A percentile compares a stretch with the other conserved stretches of the same genome.
Evolutionary conservation across 2,329 filamentous ascomycete species (phyloP).

Genomic region (Fusarium xylarioides): DNA sequence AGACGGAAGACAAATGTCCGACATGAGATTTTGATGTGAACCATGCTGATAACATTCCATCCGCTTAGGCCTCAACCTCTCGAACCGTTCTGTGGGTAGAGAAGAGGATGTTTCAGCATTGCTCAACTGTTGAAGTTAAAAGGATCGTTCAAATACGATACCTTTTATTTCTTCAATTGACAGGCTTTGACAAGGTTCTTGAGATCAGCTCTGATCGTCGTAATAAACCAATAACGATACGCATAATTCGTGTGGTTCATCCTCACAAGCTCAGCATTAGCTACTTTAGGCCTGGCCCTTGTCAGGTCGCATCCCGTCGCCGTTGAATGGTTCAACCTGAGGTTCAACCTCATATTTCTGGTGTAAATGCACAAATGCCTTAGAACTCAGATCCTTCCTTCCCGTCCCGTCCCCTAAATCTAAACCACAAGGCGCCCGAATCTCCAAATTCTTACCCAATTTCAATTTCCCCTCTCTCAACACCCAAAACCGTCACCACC

Average conservation of each 20-base stretch:
- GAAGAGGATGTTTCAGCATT: neutral
- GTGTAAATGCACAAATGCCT: constrained; percentile 46
- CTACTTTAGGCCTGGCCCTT: constrained; percentile 39
- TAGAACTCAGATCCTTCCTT: constrained; percentile 16
- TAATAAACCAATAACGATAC: constrained; percentile 9
- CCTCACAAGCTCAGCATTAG: constrained; percentile 25
- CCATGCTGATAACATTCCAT: neutral
- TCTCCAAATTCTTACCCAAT: constrained; percentile 22
- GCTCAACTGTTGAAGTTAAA: too few species aligned
- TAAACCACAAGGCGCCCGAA: constrained; percentile 32
- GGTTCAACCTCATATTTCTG: constrained; percentile 45
- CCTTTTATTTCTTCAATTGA: neutral
- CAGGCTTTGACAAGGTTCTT: neutral
- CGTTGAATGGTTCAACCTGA: constrained; percentile 21
- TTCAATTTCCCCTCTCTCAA: constrained; percentile 15
- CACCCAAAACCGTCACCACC: neutral
- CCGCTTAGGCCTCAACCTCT: neutral
- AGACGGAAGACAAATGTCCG: neutral
- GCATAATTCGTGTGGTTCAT: constrained; percentile 17
- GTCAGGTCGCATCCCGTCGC: constrained; percentile 7
- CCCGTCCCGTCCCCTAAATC: neutral
- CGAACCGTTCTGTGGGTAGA: neutral
- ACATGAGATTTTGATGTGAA: neutral
- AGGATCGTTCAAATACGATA: too few species aligned
- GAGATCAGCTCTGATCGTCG: neutral